A percentile compares a stretch with the other conserved stretches of the same genome.
Evolutionary conservation across 1,284 basidiomycete genomes (phyloP).

Genomic region (Mycosarcoma mackinlayi): DNA sequence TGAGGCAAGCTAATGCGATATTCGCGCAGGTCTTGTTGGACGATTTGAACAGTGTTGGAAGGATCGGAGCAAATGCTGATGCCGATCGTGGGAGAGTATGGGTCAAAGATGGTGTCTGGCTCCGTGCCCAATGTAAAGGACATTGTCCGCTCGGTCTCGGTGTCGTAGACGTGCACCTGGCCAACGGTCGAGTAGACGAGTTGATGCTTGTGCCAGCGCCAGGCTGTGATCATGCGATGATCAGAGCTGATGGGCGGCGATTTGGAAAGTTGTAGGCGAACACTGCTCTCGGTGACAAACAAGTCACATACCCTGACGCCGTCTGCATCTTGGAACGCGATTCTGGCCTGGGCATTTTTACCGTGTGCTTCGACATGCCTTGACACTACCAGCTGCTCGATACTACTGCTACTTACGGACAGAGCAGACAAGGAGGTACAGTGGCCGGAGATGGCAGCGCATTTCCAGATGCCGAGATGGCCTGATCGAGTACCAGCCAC

Average conservation of each 20-base stretch:
- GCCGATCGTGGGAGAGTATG: constrained; percentile 20
- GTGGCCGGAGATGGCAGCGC: constrained; percentile 13
- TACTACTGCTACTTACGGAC: constrained; percentile 19
- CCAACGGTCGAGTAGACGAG: constrained; percentile 34
- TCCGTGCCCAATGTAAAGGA: constrained; percentile 3
- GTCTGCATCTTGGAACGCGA: constrained; percentile 28
- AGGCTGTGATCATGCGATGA: constrained; percentile 21
- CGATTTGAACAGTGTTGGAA: neutral
- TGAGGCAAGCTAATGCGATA: constrained; percentile 8
- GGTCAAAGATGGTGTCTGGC: constrained; percentile 12
- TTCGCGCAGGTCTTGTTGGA: constrained; percentile 34
- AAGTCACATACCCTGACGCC: constrained; percentile 21
- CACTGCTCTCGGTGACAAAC: neutral
- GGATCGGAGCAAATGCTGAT: constrained; percentile 7
- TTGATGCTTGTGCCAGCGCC: constrained; percentile 24
- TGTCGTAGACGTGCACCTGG: constrained; percentile 12
- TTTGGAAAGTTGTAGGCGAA: constrained; percentile 3
- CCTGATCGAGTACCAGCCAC: constrained; percentile 35
- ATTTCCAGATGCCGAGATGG: constrained; percentile 33
- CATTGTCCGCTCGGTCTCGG: neutral
- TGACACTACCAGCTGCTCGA: constrained; percentile 22
- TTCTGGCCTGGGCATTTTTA: constrained; percentile 5
- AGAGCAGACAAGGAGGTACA: constrained; percentile 27
- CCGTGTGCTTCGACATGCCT: neutral
- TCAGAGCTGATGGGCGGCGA: constrained; percentile 3